Conservation (phyloP, 306 rosid species). For the Inga leiocalycina region DNA sequence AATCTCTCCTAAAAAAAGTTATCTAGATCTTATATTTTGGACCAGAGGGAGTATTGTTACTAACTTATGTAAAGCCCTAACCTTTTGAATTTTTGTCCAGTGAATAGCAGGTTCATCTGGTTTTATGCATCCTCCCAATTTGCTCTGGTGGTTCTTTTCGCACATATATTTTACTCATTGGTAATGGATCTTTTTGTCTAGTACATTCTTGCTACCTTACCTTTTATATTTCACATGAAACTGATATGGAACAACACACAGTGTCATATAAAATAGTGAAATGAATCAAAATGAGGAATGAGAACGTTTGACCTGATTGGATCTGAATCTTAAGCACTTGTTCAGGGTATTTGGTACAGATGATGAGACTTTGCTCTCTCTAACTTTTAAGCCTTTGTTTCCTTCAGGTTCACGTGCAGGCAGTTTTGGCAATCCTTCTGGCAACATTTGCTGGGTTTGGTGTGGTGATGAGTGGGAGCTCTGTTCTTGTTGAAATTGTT, state of each 20-base stretch:
- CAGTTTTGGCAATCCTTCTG: constrained; percentile 78
- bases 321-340: neutral
- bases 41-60: neutral
- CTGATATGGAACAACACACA: neutral
- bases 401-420: constrained; percentile 71
- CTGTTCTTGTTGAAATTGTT: constrained; percentile 58
- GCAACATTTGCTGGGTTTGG: constrained; percentile 95
- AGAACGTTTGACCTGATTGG: neutral
- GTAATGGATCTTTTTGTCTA: constrained; percentile 49
- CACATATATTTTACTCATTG: constrained; percentile 86
- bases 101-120: constrained; percentile 82
- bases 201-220: constrained; percentile 14
- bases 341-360: neutral
- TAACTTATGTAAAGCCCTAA: constrained; percentile 15
- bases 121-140: constrained; percentile 79
- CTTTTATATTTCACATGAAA: constrained; percentile 16
- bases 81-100: constrained; percentile 45
- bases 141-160: constrained; percentile 80
- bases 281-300: neutral
- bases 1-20: too few relatives aligned
- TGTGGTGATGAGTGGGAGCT: constrained; percentile 88
- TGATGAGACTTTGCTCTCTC: neutral
- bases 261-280: constrained; percentile 18
- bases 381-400: constrained; percentile 16
- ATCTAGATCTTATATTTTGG: too few relatives aligned